Base-by-base conservation (phyloP, 2,329 filamentous ascomycete genomes). In the Fusarium decemcellulare region DNA sequence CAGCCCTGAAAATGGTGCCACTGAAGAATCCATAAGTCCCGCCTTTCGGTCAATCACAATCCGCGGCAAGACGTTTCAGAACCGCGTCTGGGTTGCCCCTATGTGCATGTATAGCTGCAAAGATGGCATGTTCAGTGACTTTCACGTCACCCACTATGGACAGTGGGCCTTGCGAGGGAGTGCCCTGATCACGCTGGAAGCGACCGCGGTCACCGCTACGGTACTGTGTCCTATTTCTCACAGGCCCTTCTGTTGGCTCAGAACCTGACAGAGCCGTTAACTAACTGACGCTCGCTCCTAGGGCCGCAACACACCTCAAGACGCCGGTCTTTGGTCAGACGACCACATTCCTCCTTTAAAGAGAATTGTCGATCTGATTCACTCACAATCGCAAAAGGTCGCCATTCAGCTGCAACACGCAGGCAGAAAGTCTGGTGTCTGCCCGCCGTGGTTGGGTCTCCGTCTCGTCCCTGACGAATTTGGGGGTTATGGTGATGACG, bases 31-130 rank as follows among this genome's bases (percentile, higher is more conserved):
- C 2, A 14, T 48, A 15, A 48, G 18, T 32, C 44, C 29, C 0
- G 44, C 44, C 9, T 48, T 48, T 11, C 44, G 29, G n/a, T 30
- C 44, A 27, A 32, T 48, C 27, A 65, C 40, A 14, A 65, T 65
- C 29, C 61, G 61, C 4, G 30, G 51, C 39, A 56, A 56, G 39
- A 57, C 61, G 8, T 56, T 61, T 15, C 61, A 56, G n/a, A 65
- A 65, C 30, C 61, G 61, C 15, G 56, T 65, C 16, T 65, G 52
- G 51, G 51, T 61, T 23, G 61, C 61, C 16, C 58, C 58, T 6
- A 61, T 65, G 51, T 65, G 61, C 18, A 61, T 61, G 57, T 57
- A 61, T 12, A 61, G 57, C 29, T 61, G 57, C 18, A 18, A 53
- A 34, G 51, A 64, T 32, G 61, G 61, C 50, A 46, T 57, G 44